Base-by-base conservation (phyloP, 2,329 filamentous ascomycete species). In the Fusarium solani-melongenae region DNA sequence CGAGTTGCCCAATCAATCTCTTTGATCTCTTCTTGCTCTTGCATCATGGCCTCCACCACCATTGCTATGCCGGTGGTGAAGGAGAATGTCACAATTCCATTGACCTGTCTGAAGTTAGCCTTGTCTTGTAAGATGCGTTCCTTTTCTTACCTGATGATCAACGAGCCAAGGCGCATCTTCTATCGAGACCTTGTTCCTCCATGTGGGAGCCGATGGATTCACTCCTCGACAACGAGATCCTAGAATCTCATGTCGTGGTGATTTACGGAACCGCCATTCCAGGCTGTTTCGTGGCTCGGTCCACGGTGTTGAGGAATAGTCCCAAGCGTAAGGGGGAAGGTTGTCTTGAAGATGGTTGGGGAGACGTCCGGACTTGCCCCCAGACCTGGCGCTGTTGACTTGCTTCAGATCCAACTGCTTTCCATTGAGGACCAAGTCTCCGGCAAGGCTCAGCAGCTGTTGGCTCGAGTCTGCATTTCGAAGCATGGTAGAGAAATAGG, bases 151-250 rank as follows among this genome's bases (percentile, higher is more conserved):
- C 71, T 76, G 74, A 58, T 76, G 74, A 57, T 76, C 74, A 29
- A 76, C 74, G 5, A 76, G 74, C 74, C 74, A 76, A 61, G 74
- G 74, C 6, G 69, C 74, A 64, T 76, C 74, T 56, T 76, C 74
- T 11, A 76, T 67, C 4, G 74, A 76, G n/a, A 76, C 72, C 63
- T 67, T 76, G 36, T 76, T 76, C 61, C 74, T 75, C 74, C 74
- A 76, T 12, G 74, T 75, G 10, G 74, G 74, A 46, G 74, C 74
- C n/a, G 74, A 73, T 55, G 74, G 74, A 22, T 76, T 76, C 14
- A 65, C 70, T n/a, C 74, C 74, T 68, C 74, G 66, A 22, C 74
- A 76, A 10, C 74, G 72, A 3, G 74, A 73, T 39, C 74, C 74
- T 6, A 76, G 24, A 44, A 76, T 76, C 63, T 76, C 74, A 64